Evolutionary conservation across 164 flowering plant species (phyloP), one percentile per base, ranked within the genome.

Genomic region (Berberis thunbergii): DNA sequence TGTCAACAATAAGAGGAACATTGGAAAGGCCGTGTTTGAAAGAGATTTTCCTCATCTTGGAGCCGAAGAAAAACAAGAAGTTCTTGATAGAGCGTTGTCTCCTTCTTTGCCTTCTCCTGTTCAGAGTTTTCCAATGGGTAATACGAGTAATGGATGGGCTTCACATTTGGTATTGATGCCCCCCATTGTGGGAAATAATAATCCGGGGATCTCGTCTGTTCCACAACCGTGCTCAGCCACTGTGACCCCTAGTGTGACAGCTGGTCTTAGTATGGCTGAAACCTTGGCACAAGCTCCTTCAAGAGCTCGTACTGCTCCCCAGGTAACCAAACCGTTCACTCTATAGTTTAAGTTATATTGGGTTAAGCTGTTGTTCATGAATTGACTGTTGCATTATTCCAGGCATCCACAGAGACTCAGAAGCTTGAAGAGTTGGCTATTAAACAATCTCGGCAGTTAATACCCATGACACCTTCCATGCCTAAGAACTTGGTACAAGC

Each of bases 221-320:
- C 88, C 74, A 59, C 88, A 70, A 64, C 26, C 60, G 41, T 40
- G 41, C 41, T 57, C 72, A n/a, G 65, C 69, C 2, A 69, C 76
- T 46, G 72, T 64, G 58, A 39, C 83, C 63, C 52, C 79, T 58
- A 83, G 79, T 68, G 54, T 75, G 2, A 60, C 62, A 2, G 45
- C 77, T 67, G 85, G 88, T 64, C 88, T 86, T 41, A 93, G 88
- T 72, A 93, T 93, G 98, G 97, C 96, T 67, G 98, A 88, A 81
- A 77, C 96, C 40, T 74, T 93, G 68, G 86, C 81, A 59, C 97
- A 87, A 74, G 79, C 80, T 59, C 91, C 97, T 62, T 48, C 78
- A 49, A 81, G 85, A 49, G 74, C 82, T 64, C 86, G 84, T 26
- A 71, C 85, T 64, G 45, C 76, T 72, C 86, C 96, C 2, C 87